phyloP scores from a whole-genome alignment of 495 filamentous ascomycete species.

The Staphylotrichum tortipilum region DNA sequence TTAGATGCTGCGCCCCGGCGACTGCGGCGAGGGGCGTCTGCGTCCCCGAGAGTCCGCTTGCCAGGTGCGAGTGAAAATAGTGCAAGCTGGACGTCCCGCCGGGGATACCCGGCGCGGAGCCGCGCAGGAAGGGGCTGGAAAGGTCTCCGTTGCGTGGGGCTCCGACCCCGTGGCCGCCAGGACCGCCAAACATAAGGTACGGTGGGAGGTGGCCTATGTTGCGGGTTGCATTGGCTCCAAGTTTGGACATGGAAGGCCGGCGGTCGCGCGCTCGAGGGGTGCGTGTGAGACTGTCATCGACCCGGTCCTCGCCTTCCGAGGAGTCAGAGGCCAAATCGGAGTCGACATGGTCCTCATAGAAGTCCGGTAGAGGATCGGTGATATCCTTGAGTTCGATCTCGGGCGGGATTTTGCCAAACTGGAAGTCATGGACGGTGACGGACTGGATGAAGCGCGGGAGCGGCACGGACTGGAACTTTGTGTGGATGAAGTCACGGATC shows the following conservation, averaged over 20 bases:
- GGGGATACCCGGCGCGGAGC: constrained; percentile 67
- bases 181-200: constrained; percentile 28
- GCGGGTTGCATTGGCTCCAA: neutral
- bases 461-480: constrained; percentile 83
- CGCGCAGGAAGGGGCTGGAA: constrained; percentile 56
- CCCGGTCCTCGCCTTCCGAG: constrained; percentile 33
- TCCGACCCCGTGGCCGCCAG: constrained; percentile 11
- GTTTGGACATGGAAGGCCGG: constrained; percentile 21
- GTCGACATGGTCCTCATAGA: constrained; percentile 75
- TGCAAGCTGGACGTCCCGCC: constrained; percentile 81
- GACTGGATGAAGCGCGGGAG: constrained; percentile 94
- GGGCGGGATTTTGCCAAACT: constrained; percentile 76
- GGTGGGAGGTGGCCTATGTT: constrained; percentile 17
- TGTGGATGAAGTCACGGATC: constrained; percentile 90
- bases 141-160: constrained; percentile 41
- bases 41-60: constrained; percentile 68
- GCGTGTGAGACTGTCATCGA: constrained; percentile 27
- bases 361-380: constrained; percentile 88
- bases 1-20: constrained; percentile 51
- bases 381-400: constrained; percentile 91
- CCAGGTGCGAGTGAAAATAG: constrained; percentile 83
- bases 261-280: constrained; percentile 34
- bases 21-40: constrained; percentile 83
- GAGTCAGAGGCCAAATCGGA: constrained; percentile 23
- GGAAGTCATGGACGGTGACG: constrained; percentile 87